Base-by-base conservation (phyloP, 371 early-diverging fungal species). In the Mortierella sp. region DNA sequence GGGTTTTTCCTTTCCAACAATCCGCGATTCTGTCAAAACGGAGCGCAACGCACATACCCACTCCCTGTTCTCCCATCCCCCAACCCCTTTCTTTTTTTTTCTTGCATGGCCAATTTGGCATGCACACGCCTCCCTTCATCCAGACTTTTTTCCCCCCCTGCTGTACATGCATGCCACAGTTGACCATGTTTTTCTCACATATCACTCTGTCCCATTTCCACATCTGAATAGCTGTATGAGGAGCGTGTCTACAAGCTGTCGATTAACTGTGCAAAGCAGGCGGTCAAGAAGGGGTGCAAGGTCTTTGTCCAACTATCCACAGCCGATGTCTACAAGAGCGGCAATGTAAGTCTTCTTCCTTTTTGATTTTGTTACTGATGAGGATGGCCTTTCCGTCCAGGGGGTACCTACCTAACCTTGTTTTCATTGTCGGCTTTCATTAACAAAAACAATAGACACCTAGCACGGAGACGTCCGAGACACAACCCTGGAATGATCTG, bases 281-380 rank as follows among this genome's bases (percentile, higher is more conserved):
- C 97, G n/a, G 95, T 94, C 44, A 94, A 94, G 83, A 88, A 94
- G 35, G 90, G 91, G 0, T 92, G 93, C 46, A 95, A 95, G 76
- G 91, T 91, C 3, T 96, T 96, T 88, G 92, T 97, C 38, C 94
- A 96, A 76, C 73, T 97, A 63, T 96, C 97, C 43, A 97, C 98
- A 6, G 97, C 95, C 10, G 97, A 97, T 83, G 94, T 98, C 27
- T 97, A 97, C 88, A 96, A 96, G 70, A 84, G 91, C 41, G 94
- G 92, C 70, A 94, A 94, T 89, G 96, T 95, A 88, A 75, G 85
- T 68, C 2, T 46, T 43, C 3, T n/a, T 72, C 41, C 41, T 41
- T 41, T 41, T 41, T 41, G 41, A 41, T 41, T 41, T 7, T 41
- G 7, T 41, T 41, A 6, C 41, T 41, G 41, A 41, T 7, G 6